Base-by-base conservation (phyloP, 148 eudicot genomes). In the Silene latifolia region DNA sequence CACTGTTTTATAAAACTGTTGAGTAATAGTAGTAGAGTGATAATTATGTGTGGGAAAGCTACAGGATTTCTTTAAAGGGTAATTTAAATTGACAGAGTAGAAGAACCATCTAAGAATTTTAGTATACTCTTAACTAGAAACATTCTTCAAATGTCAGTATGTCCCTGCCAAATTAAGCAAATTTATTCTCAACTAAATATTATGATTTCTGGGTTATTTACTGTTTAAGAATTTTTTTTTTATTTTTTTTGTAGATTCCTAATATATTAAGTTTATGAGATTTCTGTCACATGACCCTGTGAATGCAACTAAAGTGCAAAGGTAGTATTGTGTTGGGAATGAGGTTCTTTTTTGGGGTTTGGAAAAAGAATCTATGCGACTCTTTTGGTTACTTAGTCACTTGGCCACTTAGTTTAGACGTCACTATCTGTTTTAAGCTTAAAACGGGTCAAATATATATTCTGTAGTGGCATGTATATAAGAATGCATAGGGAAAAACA, bases 121-220 rank as follows among this genome's bases (percentile, higher is more conserved):
- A 71, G 69, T 72, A 79, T 77, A 21, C 65, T 75, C 63, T 23
- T 71, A 71, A 35, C 32, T 71, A 65, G 64, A 76, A 80, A 59
- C 63, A 67, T 66, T 72, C 73, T 80, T 72, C 48, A 20, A 76
- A 15, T 60, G 76, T 80, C 76, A 72, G 83, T 60, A 23, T 76
- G 15, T 72, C 64, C 53, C 29, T 42, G 69, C 73, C 78, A 21
- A 67, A 74, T 74, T 76, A 72, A 64, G 67, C 10, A 63, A 70
- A 25, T 25, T 8, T 32, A 15, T 8, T 66, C 53, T 35, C 46
- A 44, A 42, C 23, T 51, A 60, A 13, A 44, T 51, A 13, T 51
- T 51, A 2, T 1, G 56, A 14, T 51, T 51, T 51, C 56, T 7
- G 56, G 4, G 5, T 11, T 2, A 12, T 51, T 13, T 23, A 61